These are phyloP conservation scores for Tuber aestivum DNA, from an alignment of 495 filamentous ascomycete species.

Conservation along the genomic window DNA sequence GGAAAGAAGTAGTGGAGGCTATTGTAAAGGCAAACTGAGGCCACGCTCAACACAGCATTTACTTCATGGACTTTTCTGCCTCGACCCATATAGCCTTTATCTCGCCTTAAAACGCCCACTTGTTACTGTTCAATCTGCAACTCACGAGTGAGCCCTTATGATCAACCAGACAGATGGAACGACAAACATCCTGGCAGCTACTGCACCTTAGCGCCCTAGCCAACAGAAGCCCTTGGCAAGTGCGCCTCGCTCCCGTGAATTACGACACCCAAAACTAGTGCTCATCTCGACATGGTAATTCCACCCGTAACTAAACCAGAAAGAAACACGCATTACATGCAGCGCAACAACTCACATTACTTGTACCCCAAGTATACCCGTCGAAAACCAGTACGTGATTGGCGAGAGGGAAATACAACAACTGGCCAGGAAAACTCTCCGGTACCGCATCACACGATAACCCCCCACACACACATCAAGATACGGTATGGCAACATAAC, in stretches of 20 bases:
- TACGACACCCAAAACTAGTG: neutral
- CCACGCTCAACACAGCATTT: neutral
- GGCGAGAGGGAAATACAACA: neutral
- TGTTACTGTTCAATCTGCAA: neutral
- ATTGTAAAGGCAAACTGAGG: neutral
- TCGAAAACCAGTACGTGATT: neutral
- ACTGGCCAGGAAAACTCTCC: neutral
- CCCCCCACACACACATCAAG: neutral
- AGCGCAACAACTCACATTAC: neutral
- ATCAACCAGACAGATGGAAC: neutral
- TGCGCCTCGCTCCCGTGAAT: neutral
- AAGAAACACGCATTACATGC: neutral
- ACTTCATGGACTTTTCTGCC: neutral
- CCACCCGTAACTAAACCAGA: constrained; percentile 1
- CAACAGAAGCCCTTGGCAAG: neutral
- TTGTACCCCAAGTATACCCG: neutral
- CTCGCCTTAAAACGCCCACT: neutral
- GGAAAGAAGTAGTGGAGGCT: neutral
- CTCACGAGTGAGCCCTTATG: neutral
- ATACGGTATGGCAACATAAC: neutral
- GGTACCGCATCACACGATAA: neutral
- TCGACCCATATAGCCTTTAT: neutral
- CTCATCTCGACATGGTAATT: neutral
- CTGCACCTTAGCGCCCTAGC: neutral
- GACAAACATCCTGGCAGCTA: neutral